Percentiles rank a stretch among this genome's conserved stretches.
phyloP scores from a whole-genome alignment of 2,329 filamentous ascomycete species.

The Amylocarpus encephaloides region DNA sequence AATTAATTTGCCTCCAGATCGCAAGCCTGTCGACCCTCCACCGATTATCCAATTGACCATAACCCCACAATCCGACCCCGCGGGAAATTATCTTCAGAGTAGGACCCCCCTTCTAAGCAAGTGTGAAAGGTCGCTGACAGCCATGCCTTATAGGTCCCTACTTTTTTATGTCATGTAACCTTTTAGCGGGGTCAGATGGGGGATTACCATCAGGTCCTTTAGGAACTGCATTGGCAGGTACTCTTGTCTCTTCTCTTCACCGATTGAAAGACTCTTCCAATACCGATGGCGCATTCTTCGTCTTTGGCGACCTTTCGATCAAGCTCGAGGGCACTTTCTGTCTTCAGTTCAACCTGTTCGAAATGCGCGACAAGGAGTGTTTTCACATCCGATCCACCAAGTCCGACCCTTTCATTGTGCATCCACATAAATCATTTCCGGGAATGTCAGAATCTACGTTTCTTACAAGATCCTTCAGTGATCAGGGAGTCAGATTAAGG shows the following conservation, averaged over 20 bases:
- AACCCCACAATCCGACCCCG: constrained; percentile 39
- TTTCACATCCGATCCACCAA: constrained; percentile 35
- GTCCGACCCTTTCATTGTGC: constrained; percentile 63
- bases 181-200: constrained; percentile 39
- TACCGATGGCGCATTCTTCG: constrained; percentile 76
- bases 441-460: constrained; percentile 78
- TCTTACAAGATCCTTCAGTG: constrained; percentile 74
- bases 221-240: constrained; percentile 58
- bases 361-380: constrained; percentile 44
- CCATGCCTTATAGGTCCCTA: constrained; percentile 37
- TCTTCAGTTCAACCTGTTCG: constrained; percentile 72
- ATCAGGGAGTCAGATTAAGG: constrained; percentile 78
- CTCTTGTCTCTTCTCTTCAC: constrained; percentile 73
- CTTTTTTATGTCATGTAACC: constrained; percentile 42
- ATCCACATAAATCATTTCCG: constrained; percentile 62
- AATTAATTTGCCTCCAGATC: constrained; percentile 42
- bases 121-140: constrained; percentile 9
- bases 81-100: constrained; percentile 51
- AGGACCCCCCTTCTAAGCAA: constrained; percentile 28
- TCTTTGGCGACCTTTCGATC: constrained; percentile 84
- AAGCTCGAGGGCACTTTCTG: constrained; percentile 66
- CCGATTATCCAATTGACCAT: constrained; percentile 70
- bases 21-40: constrained; percentile 83
- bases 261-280: constrained; percentile 74
- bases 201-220: constrained; percentile 34